Base-by-base conservation (phyloP, 768 basidiomycete species). In the Russula abietina region DNA sequence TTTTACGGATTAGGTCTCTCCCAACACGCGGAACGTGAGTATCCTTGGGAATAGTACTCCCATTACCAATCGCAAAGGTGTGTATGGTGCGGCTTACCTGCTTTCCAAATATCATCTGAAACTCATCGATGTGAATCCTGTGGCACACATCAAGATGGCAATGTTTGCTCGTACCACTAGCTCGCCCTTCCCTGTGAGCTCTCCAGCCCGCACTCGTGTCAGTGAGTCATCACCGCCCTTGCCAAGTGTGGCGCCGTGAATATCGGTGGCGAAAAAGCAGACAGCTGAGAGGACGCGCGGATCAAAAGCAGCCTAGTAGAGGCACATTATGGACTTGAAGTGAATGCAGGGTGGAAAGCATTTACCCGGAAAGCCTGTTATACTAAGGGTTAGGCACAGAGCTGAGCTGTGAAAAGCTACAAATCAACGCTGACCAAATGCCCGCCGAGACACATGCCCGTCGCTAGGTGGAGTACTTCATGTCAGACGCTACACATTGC, bases 181-280 rank as follows among this genome's bases (percentile, higher is more conserved):
- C 71, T 97, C 94, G 50, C 88, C 91, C 70, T 91, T 91, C 17
- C 81, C 83, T 5, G 77, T 80, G 61, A 98, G 72, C 61, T 91
- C 89, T 2, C 95, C 93, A 2, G 83, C 84, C 50, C 75, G 77
- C 52, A 92, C 91, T 59, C 83, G 83, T 49, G 76, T 74, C 51
- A 98, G 84, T 3, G 92, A 85, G 72, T 98, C 85, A 69, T 96
- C 95, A 32, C 62, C 62, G 19, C 81, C 83, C 69, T 87, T 85
- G 6, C 95, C 94, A 24, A 98, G 84, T 0, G 91, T 85, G 1
- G 91, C 91, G 53, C 80, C 80, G 73, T 98, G 96, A 51, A 98
- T 85, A 72, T 96, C 94, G 17, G 96, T 98, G 2, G 90, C 93
- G 70, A 98, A 98, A 78, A 91, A 98, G 75, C 94, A 97, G 46